Evolutionary conservation across 2,329 filamentous ascomycete species (phyloP), one percentile per base, ranked within the genome.

Genomic region (Dothideomycetidae sp.): DNA sequence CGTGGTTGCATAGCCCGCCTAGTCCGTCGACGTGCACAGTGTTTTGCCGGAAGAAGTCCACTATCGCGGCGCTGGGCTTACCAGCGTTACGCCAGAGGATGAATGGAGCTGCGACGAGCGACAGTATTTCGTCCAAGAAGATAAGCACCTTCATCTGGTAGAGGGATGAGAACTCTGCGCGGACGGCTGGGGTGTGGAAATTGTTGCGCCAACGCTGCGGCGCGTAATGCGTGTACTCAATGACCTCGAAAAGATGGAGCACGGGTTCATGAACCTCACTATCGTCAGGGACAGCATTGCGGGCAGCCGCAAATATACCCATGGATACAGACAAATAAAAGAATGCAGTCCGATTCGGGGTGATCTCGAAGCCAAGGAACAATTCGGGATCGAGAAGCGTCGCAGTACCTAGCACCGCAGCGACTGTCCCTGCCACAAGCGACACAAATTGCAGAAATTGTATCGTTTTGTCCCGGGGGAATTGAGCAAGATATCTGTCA

Each of bases 1-100:
- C 90, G 60, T 94, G 96, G 1, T 88, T 94, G 58, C 90, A 98
- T 9, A 96, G 84, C 47, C 94, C 88, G 14, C 90, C 90, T 23
- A 98, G 70, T 0, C 90, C 90, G 52, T 98, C 90, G 11, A 98
- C 88, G 49, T 98, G 86, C 14, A 98, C 77, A 0, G 90, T 96
- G 49, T 96, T 94, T 54, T 98, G 90, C 28, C 90, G 78, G 64
- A 98, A 96, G 59, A 98, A 98, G 59, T 98, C 90, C 41, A 96
- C 78, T 45, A 98, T 79, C 42, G 86, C 82, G 48, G 96, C 88
- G 54, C 81, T 88, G 56, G 82, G 92, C 48, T 77, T 80, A 0
- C 86, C 84, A 21, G 96, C 68, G 43, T 82, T 86, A 53, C 82
- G 79, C 61, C 86, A 81, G 10, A 98, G 70, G 29, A 98, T 72